Evolutionary conservation across 495 filamentous ascomycete genomes (phyloP).

Genomic region (Hypoxylon rickii): DNA sequence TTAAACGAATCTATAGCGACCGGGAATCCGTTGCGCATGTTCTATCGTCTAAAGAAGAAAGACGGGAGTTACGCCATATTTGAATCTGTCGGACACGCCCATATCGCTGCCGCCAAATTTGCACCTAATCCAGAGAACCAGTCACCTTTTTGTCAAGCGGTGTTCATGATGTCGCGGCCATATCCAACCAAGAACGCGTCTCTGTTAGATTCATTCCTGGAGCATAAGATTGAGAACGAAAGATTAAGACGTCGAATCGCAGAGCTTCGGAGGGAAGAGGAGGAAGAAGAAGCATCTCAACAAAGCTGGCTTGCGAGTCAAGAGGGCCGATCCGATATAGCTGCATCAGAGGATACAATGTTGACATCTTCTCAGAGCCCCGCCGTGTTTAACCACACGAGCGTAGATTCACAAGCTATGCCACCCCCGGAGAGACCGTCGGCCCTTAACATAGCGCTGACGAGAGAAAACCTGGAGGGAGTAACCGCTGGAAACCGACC

Average conservation of each 20-base stretch:
- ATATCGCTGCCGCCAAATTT: slow-evolving; percentile 72
- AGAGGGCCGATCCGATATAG: slow-evolving; percentile 59
- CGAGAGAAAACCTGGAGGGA: slow-evolving; percentile 78
- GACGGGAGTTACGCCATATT: slow-evolving; percentile 79
- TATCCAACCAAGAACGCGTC: slow-evolving; percentile 87
- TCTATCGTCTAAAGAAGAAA: slow-evolving; percentile 82
- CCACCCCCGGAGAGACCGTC: slow-evolving; percentile 69
- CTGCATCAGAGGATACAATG: slow-evolving; percentile 54
- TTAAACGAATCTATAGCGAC: slow-evolving; percentile 90
- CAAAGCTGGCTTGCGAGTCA: slow-evolving; percentile 56
- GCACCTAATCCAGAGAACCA: slow-evolving; percentile 65
- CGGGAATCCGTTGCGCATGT: slow-evolving; percentile 77
- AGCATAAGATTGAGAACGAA: slow-evolving; percentile 98
- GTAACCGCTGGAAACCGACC: slow-evolving; percentile 67
- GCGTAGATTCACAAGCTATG: slow-evolving; percentile 54
- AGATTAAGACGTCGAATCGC: slow-evolving; percentile 80
- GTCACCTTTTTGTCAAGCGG: slow-evolving; percentile 76
- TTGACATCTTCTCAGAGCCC: slow-evolving; percentile 29
- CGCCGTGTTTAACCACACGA: slow-evolving; percentile 29
- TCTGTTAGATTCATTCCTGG: slow-evolving; percentile 88
- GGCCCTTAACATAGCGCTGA: slow-evolving; percentile 66
- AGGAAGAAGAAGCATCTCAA: slow-evolving; percentile 64
- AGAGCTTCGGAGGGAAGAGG: slow-evolving; percentile 84
- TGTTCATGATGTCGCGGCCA: slow-evolving; percentile 92
- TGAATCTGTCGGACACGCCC: slow-evolving; percentile 89